A percentile compares a stretch with the other conserved stretches of the same genome.
Evolutionary conservation across 2,329 filamentous ascomycete species (phyloP).

Genomic region (Dothidotthia symphoricarpi): DNA sequence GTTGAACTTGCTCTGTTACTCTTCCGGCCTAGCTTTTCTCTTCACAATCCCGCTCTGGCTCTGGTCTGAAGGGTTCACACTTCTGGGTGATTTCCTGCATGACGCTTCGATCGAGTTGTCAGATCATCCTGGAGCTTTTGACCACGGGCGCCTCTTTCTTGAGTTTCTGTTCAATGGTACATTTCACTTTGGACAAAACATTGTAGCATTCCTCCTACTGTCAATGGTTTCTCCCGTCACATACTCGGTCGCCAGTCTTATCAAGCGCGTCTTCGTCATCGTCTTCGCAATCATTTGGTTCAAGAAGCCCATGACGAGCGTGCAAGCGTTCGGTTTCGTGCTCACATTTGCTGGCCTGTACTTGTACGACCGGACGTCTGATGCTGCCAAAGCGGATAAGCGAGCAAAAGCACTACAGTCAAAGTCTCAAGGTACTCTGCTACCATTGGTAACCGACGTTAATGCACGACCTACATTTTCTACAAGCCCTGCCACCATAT

Average conservation of each 20-base stretch:
- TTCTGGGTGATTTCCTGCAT: conserved; percentile 74
- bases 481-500: conserved; percentile 42
- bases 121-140: conserved; percentile 70
- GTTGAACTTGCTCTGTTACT: conserved; percentile 93
- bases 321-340: conserved; percentile 81
- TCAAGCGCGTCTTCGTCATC: conserved; percentile 97
- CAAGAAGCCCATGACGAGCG: conserved; percentile 76
- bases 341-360: conserved; percentile 92
- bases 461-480: conserved; percentile 34
- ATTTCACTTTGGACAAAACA: conserved; percentile 95
- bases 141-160: conserved; percentile 61
- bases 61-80: conserved; percentile 77
- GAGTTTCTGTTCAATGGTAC: conserved; percentile 97
- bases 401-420: conserved; percentile 65
- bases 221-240: conserved; percentile 95
- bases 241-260: conserved; percentile 91
- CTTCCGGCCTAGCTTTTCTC: conserved; percentile 87
- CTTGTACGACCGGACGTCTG: conserved; percentile 88
- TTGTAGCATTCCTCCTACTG: conserved; percentile 87
- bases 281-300: conserved; percentile 96
- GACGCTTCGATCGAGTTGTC: conserved; percentile 78
- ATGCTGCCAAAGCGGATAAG: conserved; percentile 83
- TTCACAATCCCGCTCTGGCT: conserved; percentile 91
- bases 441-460: conserved; percentile 59
- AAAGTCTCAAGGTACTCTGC: conserved; percentile 61